phyloP scores from a whole-genome alignment of 2,329 filamentous ascomycete species.

The Parastagonospora avenae region DNA sequence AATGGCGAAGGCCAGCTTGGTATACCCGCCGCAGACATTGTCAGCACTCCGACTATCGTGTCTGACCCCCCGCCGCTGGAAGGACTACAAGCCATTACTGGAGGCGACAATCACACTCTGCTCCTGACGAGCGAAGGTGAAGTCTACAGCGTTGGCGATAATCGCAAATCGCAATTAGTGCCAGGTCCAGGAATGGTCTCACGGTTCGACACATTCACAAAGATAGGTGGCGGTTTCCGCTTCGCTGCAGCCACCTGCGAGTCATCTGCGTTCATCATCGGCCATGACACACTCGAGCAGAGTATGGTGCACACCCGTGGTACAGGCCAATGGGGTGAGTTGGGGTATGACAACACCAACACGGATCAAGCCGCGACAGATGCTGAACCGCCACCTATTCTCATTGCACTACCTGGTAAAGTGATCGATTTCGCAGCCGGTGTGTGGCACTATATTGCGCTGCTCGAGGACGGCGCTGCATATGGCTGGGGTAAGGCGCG shows the following conservation, averaged over 20 bases:
- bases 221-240: neutral
- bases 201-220: slow-evolving; percentile 9
- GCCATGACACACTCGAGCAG: neutral
- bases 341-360: slow-evolving; percentile 14
- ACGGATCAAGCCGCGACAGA: neutral
- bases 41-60: slow-evolving; percentile 20
- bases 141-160: slow-evolving; percentile 70
- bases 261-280: slow-evolving; percentile 30
- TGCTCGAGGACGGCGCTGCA: slow-evolving; percentile 75
- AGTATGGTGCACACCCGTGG: slow-evolving; percentile 19
- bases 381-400: neutral
- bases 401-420: slow-evolving; percentile 2
- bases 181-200: neutral
- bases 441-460: slow-evolving; percentile 76
- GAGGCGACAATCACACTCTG: slow-evolving; percentile 89
- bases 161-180: slow-evolving; percentile 55
- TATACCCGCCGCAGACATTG: slow-evolving; percentile 51
- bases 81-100: slow-evolving; percentile 48
- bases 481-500: slow-evolving; percentile 90
- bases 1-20: slow-evolving; percentile 60
- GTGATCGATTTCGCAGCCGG: slow-evolving; percentile 71
- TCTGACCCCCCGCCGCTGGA: slow-evolving; percentile 4
- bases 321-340: slow-evolving; percentile 33
- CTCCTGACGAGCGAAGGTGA: slow-evolving; percentile 65
- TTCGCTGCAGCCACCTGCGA: slow-evolving; percentile 31